Evolutionary conservation across 192 early-diverging fungal species (phyloP), one percentile per base, ranked within the genome.

Genomic region (Podila horticola): DNA sequence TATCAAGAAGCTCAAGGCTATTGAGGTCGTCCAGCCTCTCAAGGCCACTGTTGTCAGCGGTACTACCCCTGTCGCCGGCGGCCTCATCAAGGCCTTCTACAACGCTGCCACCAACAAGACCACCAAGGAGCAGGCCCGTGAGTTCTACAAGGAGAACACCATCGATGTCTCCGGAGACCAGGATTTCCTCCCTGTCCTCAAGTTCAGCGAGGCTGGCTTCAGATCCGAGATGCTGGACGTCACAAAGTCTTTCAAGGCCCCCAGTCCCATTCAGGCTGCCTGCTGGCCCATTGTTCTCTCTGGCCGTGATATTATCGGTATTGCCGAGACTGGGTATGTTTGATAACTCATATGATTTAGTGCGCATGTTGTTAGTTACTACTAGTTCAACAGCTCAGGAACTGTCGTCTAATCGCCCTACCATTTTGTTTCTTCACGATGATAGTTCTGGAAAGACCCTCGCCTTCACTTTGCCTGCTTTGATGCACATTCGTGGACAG

Each of bases 191-290:
- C 86, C 88, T 50, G 93, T 92, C 48, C 83, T 96, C 52, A 86
- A 93, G 66, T 97, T 98, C 64, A 72, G 69, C 52, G 90, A 95
- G 60, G 89, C 94, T 29, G 87, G 89, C 13, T 92, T 97, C 58
- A 90, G 90, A 41, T 69, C 82, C 41, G 82, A 92, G 38, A 83
- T 98, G 49, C 79, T 92, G 48, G 86, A 90, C 48, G 85, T 87
- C 8, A 87, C 89, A 66, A 84, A 86, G 75, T 62, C 70, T 3
- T 99, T 97, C 72, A 68, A 90, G 45, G 90, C 92, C 38, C 98
- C 98, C 13, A 98, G 96, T 5, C 92, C 94, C 13, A 98, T 99
- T 67, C 98, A 99, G 86, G 93, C 95, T 13, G 90, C 90, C 11
- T 94, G 94, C 75, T 99, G 98, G 98, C 96, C 96, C 19, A 90